Evolutionary conservation across 2,329 filamentous ascomycete genomes (phyloP).

Genomic region (Waltergamsia citrina): DNA sequence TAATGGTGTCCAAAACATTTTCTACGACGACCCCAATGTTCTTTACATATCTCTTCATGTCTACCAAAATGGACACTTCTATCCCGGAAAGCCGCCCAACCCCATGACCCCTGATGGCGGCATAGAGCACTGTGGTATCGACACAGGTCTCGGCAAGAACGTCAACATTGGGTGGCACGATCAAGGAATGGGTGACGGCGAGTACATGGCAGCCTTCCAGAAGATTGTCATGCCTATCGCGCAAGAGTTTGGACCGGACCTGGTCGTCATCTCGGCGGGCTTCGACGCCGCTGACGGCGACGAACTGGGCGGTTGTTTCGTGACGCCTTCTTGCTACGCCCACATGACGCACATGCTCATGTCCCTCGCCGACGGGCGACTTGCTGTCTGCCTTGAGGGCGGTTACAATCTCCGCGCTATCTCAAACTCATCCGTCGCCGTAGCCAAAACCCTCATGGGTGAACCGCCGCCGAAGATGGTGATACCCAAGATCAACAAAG

Average conservation of each 20-base stretch:
- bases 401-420: slow-evolving; percentile 94
- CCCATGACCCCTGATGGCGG: slow-evolving; percentile 49
- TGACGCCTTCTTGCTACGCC: slow-evolving; percentile 83
- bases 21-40: slow-evolving; percentile 89
- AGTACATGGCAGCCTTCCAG: slow-evolving; percentile 95
- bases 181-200: slow-evolving; percentile 85
- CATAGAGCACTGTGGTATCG: slow-evolving; percentile 48
- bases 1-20: slow-evolving; percentile 93
- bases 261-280: slow-evolving; percentile 91
- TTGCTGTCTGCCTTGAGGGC: slow-evolving; percentile 89
- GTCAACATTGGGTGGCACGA: slow-evolving; percentile 60
- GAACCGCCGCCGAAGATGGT: slow-evolving; percentile 66
- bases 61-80: slow-evolving; percentile 74
- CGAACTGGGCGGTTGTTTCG: slow-evolving; percentile 84
- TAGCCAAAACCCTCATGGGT: slow-evolving; percentile 89
- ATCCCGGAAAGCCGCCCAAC: slow-evolving; percentile 59
- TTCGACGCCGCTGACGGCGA: slow-evolving; percentile 95
- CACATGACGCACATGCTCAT: slow-evolving; percentile 99
- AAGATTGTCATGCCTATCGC: slow-evolving; percentile 95
- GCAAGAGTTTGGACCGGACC: slow-evolving; percentile 83
- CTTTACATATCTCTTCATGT: slow-evolving; percentile 95
- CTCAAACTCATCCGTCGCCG: slow-evolving; percentile 82
- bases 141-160: slow-evolving; percentile 48
- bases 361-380: slow-evolving; percentile 80
- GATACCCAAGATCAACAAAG: slow-evolving; percentile 46